These are phyloP conservation scores for Orbilia ellipsospora DNA, from an alignment of 2,329 filamentous ascomycete species.

Conservation along the genomic window DNA sequence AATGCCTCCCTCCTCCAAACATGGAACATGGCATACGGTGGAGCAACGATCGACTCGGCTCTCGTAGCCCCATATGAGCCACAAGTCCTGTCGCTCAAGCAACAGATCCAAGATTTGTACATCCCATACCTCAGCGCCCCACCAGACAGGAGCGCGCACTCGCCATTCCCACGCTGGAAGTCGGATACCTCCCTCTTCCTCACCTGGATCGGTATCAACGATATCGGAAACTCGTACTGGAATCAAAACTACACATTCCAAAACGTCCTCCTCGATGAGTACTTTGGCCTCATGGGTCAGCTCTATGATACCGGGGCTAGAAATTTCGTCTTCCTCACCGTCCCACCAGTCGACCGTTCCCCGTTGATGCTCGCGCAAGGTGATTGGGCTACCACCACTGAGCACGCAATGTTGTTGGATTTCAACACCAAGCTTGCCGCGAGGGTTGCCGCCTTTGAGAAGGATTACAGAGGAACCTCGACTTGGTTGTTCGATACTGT, in stretches of 20 bases:
- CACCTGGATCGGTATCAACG: constrained; percentile 70
- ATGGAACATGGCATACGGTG: constrained; percentile 67
- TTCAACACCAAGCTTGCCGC: constrained; percentile 68
- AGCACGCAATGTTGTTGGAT: constrained; percentile 65
- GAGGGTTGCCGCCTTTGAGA: constrained; percentile 64
- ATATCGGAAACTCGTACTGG: constrained; percentile 67
- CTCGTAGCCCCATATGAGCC: constrained; percentile 62
- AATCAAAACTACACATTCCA: constrained; percentile 56
- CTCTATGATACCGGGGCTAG: constrained; percentile 69
- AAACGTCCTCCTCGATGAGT: constrained; percentile 64
- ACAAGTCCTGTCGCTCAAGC: constrained; percentile 62
- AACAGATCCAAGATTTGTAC: constrained; percentile 63
- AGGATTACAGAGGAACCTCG: constrained; percentile 42
- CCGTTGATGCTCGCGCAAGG: constrained; percentile 66
- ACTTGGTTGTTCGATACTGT: constrained; percentile 67
- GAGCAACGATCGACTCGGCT: constrained; percentile 62
- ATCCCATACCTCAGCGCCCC: constrained; percentile 60
- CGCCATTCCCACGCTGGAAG: constrained; percentile 63
- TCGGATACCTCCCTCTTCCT: constrained; percentile 65
- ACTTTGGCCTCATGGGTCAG: constrained; percentile 63
- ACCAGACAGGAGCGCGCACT: constrained; percentile 59
- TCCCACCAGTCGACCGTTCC: constrained; percentile 70
- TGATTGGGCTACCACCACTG: constrained; percentile 59
- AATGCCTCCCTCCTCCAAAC: constrained; percentile 65
- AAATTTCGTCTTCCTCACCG: constrained; percentile 71